A percentile compares a stretch with the other conserved stretches of the same genome.
phyloP scores from a whole-genome alignment of 108 stramenopile genomes.

The Aurantiochytrium sp. region DNA sequence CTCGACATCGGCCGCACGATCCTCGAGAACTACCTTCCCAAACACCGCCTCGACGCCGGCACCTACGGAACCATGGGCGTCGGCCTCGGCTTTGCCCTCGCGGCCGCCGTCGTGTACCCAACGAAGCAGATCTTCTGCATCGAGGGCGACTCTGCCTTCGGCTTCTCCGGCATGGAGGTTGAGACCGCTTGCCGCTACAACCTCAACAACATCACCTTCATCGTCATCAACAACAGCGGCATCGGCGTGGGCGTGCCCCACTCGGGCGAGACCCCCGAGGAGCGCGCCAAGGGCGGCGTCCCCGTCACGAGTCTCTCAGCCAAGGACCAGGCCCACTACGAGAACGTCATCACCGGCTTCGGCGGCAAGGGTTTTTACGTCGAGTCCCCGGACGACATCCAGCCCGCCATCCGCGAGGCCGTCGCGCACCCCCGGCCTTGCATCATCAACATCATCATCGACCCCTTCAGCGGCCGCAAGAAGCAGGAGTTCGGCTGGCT shows the following conservation, averaged over 20 bases:
- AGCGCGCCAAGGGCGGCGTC: conserved; percentile 6
- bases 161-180: conserved; percentile 1
- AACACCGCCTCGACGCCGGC: not conserved
- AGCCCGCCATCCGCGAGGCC: conserved; percentile 7
- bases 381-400: not conserved
- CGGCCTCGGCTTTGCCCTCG: conserved; percentile 7
- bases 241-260: conserved; percentile 1
- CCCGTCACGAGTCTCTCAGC: conserved; percentile 21
- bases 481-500: conserved; percentile 30
- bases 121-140: not conserved
- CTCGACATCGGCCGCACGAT: not conserved
- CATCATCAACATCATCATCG: conserved; percentile 3
- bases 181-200: conserved; percentile 25
- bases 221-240: conserved; percentile 5
- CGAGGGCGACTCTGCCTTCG: conserved; percentile 19
- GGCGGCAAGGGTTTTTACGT: conserved; percentile 22
- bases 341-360: not conserved
- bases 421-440: not conserved
- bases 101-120: not conserved
- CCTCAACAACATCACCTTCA: conserved; percentile 30
- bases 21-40: conserved; percentile 18
- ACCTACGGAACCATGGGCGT: conserved; percentile 19
- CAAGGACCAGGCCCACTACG: not conserved
- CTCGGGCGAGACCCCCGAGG: not conserved
- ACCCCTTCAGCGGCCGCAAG: conserved; percentile 10